Evolutionary conservation across 257 asterid genomes (phyloP).

Genomic region (Lantana camara): DNA sequence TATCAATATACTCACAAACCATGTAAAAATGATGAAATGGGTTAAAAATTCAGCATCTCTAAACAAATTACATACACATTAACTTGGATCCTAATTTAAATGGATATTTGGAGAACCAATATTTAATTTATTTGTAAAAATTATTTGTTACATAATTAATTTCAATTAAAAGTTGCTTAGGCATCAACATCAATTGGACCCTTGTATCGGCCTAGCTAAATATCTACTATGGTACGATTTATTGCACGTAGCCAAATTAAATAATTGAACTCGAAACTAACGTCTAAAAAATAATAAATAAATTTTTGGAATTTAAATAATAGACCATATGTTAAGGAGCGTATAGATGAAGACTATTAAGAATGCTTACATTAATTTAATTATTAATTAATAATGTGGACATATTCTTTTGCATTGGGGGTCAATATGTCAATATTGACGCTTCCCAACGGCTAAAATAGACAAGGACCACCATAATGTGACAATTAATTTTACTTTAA

Average conservation of each 20-base stretch:
- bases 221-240: too few relatives aligned
- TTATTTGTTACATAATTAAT: not conserved
- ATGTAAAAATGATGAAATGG: too few relatives aligned
- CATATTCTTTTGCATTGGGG: not conserved
- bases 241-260: too few relatives aligned
- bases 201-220: not conserved
- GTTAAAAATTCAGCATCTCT: too few relatives aligned
- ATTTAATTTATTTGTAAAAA: not conserved
- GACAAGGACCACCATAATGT: not conserved
- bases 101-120: too few relatives aligned
- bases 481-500: not conserved
- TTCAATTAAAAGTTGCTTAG: not conserved
- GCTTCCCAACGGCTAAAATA: not conserved
- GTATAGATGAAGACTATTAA: not conserved
- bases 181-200: slow-evolving; percentile 24
- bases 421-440: not conserved
- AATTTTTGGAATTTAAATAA: not conserved
- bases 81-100: too few relatives aligned
- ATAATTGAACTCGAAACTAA: not conserved
- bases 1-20: too few relatives aligned
- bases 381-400: not conserved
- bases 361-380: not conserved
- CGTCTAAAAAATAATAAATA: not conserved
- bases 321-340: not conserved
- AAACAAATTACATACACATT: too few relatives aligned